Evolutionary conservation across 2,329 filamentous ascomycete genomes (phyloP).

Genomic region (Aspergillus sp.): DNA sequence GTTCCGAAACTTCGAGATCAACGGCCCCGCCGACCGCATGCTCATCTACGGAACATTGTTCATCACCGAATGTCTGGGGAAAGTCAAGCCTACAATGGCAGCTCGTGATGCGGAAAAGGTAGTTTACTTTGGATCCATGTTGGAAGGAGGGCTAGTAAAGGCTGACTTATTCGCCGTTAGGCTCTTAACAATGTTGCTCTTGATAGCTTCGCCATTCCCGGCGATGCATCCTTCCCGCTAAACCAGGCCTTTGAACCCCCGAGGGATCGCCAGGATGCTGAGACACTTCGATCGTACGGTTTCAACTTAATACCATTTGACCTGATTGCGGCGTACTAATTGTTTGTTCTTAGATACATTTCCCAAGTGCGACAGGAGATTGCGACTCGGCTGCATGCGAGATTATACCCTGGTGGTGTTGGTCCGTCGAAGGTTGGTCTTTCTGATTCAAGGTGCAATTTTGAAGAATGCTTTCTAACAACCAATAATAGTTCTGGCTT

Average conservation of each 20-base stretch:
- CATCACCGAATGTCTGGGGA: slow-evolving; percentile 83
- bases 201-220: slow-evolving; percentile 92
- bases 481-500: slow-evolving; percentile 81
- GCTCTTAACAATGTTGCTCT: slow-evolving; percentile 88
- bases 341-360: slow-evolving; percentile 50
- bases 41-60: slow-evolving; percentile 97
- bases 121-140: neutral
- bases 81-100: slow-evolving; percentile 74
- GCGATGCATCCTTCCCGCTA: slow-evolving; percentile 86
- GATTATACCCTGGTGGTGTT: slow-evolving; percentile 77
- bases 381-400: slow-evolving; percentile 74
- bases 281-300: slow-evolving; percentile 78
- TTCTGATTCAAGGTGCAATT: neutral
- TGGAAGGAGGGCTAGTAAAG: neutral
- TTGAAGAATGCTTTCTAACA: slow-evolving; percentile 17
- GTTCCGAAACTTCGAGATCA: slow-evolving; percentile 99
- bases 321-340: neutral
- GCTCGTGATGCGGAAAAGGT: slow-evolving; percentile 68
- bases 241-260: slow-evolving; percentile 97
- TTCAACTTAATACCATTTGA: neutral
- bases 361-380: slow-evolving; percentile 92
- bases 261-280: slow-evolving; percentile 81
- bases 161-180: slow-evolving; percentile 52
- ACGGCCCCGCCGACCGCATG: slow-evolving; percentile 89
- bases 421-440: slow-evolving; percentile 61